A percentile compares a stretch with the other conserved stretches of the same genome.
phyloP scores from a whole-genome alignment of 2,329 filamentous ascomycete genomes.

The Cladosporium sp. region DNA sequence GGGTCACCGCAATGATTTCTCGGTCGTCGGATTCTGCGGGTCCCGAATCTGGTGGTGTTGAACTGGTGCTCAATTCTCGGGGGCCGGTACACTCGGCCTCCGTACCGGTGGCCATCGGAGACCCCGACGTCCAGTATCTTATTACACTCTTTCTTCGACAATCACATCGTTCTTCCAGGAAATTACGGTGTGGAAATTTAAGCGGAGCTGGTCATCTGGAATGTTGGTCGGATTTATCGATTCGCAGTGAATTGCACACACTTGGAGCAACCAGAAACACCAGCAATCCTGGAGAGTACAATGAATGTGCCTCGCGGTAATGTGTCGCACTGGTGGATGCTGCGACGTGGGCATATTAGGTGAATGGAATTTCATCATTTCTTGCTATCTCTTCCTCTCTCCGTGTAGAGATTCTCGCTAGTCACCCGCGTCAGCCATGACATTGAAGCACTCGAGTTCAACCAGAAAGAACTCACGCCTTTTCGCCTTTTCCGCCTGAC shows the following conservation, averaged over 20 bases:
- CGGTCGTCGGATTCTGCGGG: background rate
- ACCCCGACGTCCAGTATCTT: no score
- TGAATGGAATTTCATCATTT: background rate
- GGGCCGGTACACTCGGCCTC: background rate
- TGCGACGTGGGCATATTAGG: no score
- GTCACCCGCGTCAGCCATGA: background rate
- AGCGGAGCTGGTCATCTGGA: no score
- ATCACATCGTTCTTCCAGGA: no score
- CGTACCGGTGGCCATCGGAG: background rate
- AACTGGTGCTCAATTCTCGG: background rate
- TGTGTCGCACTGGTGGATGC: no score
- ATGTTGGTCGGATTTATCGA: no score
- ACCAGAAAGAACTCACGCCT: conserved; percentile 26
- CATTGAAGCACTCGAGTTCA: background rate
- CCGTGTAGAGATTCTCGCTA: conserved; percentile 16
- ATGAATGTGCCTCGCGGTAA: no score
- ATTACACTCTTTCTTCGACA: no score
- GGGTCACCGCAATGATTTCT: background rate
- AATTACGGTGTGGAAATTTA: no score
- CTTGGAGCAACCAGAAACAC: no score
- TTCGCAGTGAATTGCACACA: no score
- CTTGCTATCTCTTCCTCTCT: conserved; percentile 18
- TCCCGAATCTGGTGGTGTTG: background rate
- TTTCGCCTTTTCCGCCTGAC: conserved; percentile 31
- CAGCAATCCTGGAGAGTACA: no score